These are phyloP conservation scores for Aspergillus tanneri DNA, from an alignment of 2,329 filamentous ascomycete genomes.

Conservation along the genomic window DNA sequence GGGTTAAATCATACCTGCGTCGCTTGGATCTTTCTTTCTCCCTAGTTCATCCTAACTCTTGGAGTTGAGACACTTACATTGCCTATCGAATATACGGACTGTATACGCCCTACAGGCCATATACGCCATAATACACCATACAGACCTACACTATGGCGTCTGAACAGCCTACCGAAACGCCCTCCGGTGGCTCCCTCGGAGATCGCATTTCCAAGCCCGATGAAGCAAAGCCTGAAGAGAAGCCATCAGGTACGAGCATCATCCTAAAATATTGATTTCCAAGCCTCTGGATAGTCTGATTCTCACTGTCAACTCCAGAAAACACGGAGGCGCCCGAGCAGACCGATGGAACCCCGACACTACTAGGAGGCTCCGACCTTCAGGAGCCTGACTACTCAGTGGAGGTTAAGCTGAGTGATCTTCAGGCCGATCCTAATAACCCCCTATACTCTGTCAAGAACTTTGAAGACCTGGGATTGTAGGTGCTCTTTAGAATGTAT, in stretches of 20 bases:
- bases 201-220: constrained; percentile 50
- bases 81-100: too few relatives aligned
- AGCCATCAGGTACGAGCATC: constrained; percentile 30
- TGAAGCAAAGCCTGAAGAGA: constrained; percentile 21
- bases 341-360: constrained; percentile 42
- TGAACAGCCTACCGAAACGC: constrained; percentile 31
- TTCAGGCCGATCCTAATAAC: constrained; percentile 81
- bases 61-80: too few relatives aligned
- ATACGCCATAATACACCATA: too few relatives aligned
- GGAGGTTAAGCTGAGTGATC: constrained; percentile 85
- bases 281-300: too few relatives aligned
- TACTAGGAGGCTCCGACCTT: constrained; percentile 51
- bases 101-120: too few relatives aligned
- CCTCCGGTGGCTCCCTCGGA: constrained; percentile 44
- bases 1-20: too few relatives aligned
- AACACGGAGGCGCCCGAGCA: constrained; percentile 28
- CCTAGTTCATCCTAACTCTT: too few relatives aligned
- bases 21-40: too few relatives aligned
- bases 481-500: constrained; percentile 34
- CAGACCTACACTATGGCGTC: constrained; percentile 36
- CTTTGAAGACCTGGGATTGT: constrained; percentile 87
- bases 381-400: constrained; percentile 81
- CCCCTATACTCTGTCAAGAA: constrained; percentile 80
- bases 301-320: too few relatives aligned
- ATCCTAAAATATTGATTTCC: too few relatives aligned